Evolutionary conservation across 2,329 filamentous ascomycete species (phyloP).

Genomic region (Sporothrix variecibatus): DNA sequence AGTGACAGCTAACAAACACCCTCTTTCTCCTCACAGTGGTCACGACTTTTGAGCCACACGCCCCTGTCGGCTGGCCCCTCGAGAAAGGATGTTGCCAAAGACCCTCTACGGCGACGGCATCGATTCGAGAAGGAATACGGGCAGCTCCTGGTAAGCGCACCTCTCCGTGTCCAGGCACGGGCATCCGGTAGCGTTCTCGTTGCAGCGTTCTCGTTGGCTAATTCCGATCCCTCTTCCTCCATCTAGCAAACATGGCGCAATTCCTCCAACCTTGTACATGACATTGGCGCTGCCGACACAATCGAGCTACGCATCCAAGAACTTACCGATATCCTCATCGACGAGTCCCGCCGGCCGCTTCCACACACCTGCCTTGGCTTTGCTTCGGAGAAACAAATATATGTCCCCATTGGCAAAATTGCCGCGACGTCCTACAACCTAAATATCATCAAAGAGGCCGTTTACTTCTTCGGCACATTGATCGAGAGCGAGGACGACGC

Average conservation of each 20-base stretch:
- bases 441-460: slow-evolving; percentile 79
- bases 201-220: neutral
- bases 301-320: slow-evolving; percentile 65
- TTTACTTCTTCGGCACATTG: slow-evolving; percentile 84
- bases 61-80: slow-evolving; percentile 58
- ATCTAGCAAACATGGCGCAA: slow-evolving; percentile 61
- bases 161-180: neutral
- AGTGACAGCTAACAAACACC: neutral
- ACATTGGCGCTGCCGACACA: slow-evolving; percentile 63
- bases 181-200: neutral
- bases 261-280: slow-evolving; percentile 60
- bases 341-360: slow-evolving; percentile 83
- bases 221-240: neutral
- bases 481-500: slow-evolving; percentile 97
- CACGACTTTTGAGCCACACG: slow-evolving; percentile 65
- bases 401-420: slow-evolving; percentile 85
- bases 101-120: slow-evolving; percentile 64
- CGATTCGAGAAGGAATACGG: slow-evolving; percentile 68
- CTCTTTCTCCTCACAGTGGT: slow-evolving; percentile 53
- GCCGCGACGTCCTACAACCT: slow-evolving; percentile 83
- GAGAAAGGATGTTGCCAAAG: slow-evolving; percentile 61
- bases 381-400: slow-evolving; percentile 82
- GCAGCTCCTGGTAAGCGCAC: slow-evolving; percentile 56
- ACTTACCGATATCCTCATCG: slow-evolving; percentile 72
- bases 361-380: slow-evolving; percentile 92